phyloP scores from a whole-genome alignment of 768 basidiomycete genomes.

The Leucocoprinus birnbaumii region DNA sequence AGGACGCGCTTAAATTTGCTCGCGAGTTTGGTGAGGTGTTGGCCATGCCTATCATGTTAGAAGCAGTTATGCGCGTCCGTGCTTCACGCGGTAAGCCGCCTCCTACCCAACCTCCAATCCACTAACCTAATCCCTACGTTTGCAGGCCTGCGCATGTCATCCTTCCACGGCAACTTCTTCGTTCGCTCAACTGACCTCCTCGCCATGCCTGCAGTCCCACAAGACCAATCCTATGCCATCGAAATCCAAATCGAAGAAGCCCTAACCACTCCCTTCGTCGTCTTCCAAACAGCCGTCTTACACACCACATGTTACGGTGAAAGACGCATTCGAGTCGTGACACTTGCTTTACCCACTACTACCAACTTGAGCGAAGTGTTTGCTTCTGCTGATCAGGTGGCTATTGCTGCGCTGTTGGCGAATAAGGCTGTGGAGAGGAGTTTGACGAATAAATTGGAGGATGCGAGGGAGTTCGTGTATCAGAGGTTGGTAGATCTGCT shows the following conservation, averaged over 20 bases:
- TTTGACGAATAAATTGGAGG: constrained; percentile 83
- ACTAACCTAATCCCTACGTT: not conserved
- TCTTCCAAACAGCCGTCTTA: constrained; percentile 91
- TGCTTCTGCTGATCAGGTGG: constrained; percentile 87
- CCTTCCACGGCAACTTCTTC: constrained; percentile 99
- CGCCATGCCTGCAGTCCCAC: constrained; percentile 94
- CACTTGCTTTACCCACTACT: constrained; percentile 84
- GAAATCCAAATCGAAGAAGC: constrained; percentile 96
- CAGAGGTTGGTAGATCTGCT: constrained; percentile 85
- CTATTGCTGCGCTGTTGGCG: constrained; percentile 78
- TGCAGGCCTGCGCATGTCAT: constrained; percentile 87
- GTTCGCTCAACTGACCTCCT: constrained; percentile 95
- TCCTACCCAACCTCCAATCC: not conserved
- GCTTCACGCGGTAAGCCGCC: constrained; percentile 77
- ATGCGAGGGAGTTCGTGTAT: constrained; percentile 80
- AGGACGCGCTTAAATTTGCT: constrained; percentile 98
- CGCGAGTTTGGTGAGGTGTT: constrained; percentile 94
- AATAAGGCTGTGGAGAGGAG: constrained; percentile 93
- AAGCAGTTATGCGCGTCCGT: constrained; percentile 96
- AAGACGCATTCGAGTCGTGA: constrained; percentile 88
- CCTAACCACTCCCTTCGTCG: constrained; percentile 86
- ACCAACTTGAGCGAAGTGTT: constrained; percentile 86
- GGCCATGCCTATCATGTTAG: constrained; percentile 92
- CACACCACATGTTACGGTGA: constrained; percentile 94
- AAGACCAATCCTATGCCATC: constrained; percentile 94